Evolutionary conservation across 352 stramenopile genomes (phyloP).

Genomic region (Phytophthora chlamydospora): DNA sequence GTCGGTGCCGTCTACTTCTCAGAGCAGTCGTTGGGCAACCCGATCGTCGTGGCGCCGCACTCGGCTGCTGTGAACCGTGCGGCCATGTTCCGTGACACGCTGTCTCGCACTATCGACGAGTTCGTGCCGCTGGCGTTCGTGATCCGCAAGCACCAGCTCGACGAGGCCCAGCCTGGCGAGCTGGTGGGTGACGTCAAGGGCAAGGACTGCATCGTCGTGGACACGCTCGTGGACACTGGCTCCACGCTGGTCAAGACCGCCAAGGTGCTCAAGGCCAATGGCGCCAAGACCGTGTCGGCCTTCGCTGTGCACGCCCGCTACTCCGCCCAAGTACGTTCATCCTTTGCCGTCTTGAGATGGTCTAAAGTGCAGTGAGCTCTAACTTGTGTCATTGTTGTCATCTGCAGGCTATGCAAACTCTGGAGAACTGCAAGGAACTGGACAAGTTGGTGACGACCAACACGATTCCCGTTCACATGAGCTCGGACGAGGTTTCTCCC

Average conservation of each 20-base stretch:
- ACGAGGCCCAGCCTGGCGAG: slow-evolving; percentile 69
- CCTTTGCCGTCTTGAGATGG: background rate
- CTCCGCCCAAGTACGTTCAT: slow-evolving; percentile 65
- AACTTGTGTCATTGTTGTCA: no score
- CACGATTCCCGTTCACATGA: slow-evolving; percentile 68
- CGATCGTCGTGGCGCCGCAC: slow-evolving; percentile 85
- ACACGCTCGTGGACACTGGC: slow-evolving; percentile 88
- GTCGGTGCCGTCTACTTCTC: slow-evolving; percentile 89
- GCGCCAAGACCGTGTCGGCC: slow-evolving; percentile 77
- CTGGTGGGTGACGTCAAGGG: slow-evolving; percentile 79
- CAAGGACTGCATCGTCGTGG: slow-evolving; percentile 89
- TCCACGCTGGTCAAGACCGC: slow-evolving; percentile 85
- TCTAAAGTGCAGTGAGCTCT: background rate
- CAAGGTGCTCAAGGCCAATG: slow-evolving; percentile 80
- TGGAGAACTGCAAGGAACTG: slow-evolving; percentile 77
- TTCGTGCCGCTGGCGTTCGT: slow-evolving; percentile 83
- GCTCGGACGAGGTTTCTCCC: slow-evolving; percentile 34
- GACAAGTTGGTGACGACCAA: slow-evolving; percentile 88
- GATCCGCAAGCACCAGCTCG: slow-evolving; percentile 83
- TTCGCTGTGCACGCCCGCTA: slow-evolving; percentile 89
- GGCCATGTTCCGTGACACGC: slow-evolving; percentile 81
- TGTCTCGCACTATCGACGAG: slow-evolving; percentile 80
- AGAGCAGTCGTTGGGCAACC: slow-evolving; percentile 67
- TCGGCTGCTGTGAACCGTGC: slow-evolving; percentile 81
- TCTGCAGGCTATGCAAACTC: slow-evolving; percentile 52